Conservation (phyloP, 1,139 yeast genomes). For the Zygosaccharomyces pseudobailii region DNA sequence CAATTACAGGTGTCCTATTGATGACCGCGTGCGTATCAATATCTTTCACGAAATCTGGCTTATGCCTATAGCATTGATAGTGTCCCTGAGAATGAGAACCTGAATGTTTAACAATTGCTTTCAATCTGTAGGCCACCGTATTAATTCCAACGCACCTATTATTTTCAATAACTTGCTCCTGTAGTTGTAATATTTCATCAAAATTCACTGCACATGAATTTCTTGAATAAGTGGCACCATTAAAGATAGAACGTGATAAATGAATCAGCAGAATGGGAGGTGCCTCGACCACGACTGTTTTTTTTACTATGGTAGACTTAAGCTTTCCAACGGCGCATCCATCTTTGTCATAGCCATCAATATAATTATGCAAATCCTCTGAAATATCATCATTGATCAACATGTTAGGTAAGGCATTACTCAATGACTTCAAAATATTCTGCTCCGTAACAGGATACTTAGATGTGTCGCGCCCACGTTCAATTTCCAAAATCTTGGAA, state of each 20-base stretch:
- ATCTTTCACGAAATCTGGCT: constrained; percentile 57
- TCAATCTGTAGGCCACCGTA: constrained; percentile 48
- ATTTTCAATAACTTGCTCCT: constrained; percentile 34
- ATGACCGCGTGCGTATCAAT: constrained; percentile 40
- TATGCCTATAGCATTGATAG: constrained; percentile 72
- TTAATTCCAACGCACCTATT: constrained; percentile 20
- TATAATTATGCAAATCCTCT: constrained; percentile 40
- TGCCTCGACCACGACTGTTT: constrained; percentile 55
- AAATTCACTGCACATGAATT: constrained; percentile 72
- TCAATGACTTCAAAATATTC: constrained; percentile 31
- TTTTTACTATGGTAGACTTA: constrained; percentile 63
- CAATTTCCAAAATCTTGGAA: constrained; percentile 40
- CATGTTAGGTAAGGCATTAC: constrained; percentile 36
- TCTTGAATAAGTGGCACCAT: constrained; percentile 65
- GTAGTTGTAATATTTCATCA: constrained; percentile 52
- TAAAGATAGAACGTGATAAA: constrained; percentile 73
- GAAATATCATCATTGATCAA: constrained; percentile 61
- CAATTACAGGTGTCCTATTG: constrained; percentile 37
- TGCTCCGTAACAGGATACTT: constrained; percentile 16
- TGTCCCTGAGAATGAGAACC: constrained; percentile 92
- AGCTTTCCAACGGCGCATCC: constrained; percentile 45
- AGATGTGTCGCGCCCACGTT: constrained; percentile 14
- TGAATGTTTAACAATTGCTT: constrained; percentile 74
- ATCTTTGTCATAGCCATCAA: constrained; percentile 43
- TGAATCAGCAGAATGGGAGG: constrained; percentile 74